Conservation (phyloP, 805 yeast genomes). For the Cyberlindnera meyerae region DNA sequence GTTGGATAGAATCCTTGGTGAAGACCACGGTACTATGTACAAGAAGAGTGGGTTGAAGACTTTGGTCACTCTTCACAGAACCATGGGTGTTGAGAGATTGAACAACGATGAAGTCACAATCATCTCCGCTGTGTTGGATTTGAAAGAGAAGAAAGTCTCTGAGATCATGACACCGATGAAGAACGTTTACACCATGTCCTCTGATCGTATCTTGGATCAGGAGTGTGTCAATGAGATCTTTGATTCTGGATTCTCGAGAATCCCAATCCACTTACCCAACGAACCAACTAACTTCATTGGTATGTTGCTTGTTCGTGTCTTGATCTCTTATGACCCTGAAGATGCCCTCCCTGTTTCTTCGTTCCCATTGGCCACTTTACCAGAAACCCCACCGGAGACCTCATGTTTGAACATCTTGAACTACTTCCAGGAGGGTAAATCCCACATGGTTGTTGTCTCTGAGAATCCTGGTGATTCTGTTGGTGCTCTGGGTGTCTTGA, state of each 20-base stretch:
- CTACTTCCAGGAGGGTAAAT: constrained; percentile 96
- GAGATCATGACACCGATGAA: constrained; percentile 92
- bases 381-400: constrained; percentile 88
- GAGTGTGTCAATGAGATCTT: constrained; percentile 81
- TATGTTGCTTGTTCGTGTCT: constrained; percentile 86
- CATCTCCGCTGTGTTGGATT: constrained; percentile 86
- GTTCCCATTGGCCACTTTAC: constrained; percentile 92
- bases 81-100: constrained; percentile 92
- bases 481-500: constrained; percentile 88
- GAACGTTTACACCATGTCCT: constrained; percentile 82
- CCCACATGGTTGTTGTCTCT: constrained; percentile 94
- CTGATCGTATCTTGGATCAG: constrained; percentile 80
- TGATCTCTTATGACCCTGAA: constrained; percentile 95
- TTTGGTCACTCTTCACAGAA: constrained; percentile 84
- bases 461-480: constrained; percentile 74
- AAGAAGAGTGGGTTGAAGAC: constrained; percentile 91
- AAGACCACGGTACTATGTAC: constrained; percentile 94
- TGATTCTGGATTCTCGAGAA: constrained; percentile 91
- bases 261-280: constrained; percentile 86
- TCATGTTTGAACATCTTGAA: constrained; percentile 91
- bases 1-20: constrained; percentile 80
- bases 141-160: constrained; percentile 84
- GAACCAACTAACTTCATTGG: constrained; percentile 92
- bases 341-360: constrained; percentile 89
- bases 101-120: constrained; percentile 96